Evolutionary conservation across 169 alveolate genomes (phyloP).

Genomic region (Plasmodium ovale): DNA sequence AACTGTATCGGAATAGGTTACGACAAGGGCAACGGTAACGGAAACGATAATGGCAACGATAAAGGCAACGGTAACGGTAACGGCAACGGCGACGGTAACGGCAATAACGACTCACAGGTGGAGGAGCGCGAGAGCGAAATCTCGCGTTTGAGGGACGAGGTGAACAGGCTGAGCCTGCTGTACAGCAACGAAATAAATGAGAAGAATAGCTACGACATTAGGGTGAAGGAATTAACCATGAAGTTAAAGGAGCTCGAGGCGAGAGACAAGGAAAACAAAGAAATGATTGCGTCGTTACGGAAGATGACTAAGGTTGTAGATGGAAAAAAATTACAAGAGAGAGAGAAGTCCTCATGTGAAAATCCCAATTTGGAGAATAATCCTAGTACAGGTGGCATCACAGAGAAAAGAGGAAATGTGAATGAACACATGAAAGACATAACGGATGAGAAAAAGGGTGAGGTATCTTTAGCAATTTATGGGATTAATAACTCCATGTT

Average conservation of each 20-base stretch:
- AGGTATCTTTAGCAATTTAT: background rate
- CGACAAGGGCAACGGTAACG: background rate
- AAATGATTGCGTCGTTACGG: background rate
- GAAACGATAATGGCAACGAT: background rate
- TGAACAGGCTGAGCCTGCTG: conserved; percentile 31
- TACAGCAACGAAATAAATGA: conserved; percentile 52
- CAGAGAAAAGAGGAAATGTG: background rate
- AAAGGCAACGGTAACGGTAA: background rate
- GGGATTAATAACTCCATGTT: background rate
- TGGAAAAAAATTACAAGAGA: background rate
- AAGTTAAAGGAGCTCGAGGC: conserved; percentile 13
- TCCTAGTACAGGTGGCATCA: background rate
- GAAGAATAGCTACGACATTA: conserved; percentile 54
- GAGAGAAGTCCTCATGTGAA: background rate
- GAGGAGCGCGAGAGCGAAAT: conserved; percentile 13
- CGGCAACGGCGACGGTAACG: background rate
- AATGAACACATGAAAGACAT: background rate
- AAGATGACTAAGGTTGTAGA: background rate
- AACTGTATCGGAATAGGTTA: no score
- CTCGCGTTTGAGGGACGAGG: conserved; percentile 33
- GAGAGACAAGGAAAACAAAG: conserved; percentile 20
- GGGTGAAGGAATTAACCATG: background rate
- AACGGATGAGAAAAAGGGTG: background rate
- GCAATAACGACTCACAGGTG: background rate
- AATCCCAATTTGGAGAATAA: no score